Conservation (phyloP, 163 green algal species). For the Volvox carteri region DNA sequence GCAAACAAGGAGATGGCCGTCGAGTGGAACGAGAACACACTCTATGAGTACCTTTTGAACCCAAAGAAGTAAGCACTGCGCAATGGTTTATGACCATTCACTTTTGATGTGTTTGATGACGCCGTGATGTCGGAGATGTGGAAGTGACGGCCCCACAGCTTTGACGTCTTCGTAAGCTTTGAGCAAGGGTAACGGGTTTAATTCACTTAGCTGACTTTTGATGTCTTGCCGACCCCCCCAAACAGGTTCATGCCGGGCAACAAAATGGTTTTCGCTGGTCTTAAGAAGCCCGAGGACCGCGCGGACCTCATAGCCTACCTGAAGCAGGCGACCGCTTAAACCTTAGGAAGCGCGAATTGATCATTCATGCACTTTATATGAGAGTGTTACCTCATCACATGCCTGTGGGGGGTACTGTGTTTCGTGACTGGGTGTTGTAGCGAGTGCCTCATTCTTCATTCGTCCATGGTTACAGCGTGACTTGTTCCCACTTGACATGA, state of each 20-base stretch:
- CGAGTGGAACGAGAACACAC: slow-evolving; percentile 94
- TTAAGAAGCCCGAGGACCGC: slow-evolving; percentile 98
- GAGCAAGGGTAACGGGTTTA: too few relatives aligned
- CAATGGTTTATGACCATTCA: neutral
- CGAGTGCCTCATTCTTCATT: neutral
- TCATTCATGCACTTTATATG: neutral
- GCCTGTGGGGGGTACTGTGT: neutral
- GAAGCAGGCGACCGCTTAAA: slow-evolving; percentile 74
- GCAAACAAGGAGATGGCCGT: slow-evolving; percentile 98
- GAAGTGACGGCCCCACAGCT: too few relatives aligned
- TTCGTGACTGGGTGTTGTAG: slow-evolving; percentile 1
- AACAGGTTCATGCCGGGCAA: slow-evolving; percentile 83
- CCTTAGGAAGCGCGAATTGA: neutral
- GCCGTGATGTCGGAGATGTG: neutral
- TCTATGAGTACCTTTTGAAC: slow-evolving; percentile 92
- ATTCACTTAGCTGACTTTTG: too few relatives aligned
- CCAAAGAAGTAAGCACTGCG: slow-evolving; percentile 94
- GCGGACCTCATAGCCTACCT: slow-evolving; percentile 91
- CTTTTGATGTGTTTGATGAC: neutral
- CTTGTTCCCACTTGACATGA: neutral
- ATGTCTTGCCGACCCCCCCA: too few relatives aligned
- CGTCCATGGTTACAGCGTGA: neutral
- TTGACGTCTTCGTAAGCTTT: too few relatives aligned
- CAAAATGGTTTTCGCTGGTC: slow-evolving; percentile 99
- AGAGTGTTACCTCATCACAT: neutral